phyloP scores from a whole-genome alignment of 306 rosid species.

The Begonia peltatifolia region DNA sequence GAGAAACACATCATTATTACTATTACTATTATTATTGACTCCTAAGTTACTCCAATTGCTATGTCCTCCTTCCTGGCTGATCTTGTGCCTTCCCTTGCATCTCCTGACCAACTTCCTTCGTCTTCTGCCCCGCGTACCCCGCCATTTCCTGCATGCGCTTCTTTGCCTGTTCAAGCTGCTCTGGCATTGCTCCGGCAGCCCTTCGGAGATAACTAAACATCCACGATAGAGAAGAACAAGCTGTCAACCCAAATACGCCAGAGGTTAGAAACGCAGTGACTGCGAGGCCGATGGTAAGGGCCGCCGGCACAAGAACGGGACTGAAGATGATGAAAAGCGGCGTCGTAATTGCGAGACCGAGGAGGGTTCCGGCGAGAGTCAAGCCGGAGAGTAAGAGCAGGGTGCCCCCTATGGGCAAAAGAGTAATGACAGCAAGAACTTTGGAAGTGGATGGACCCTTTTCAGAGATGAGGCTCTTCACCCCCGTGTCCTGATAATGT shows the following conservation, averaged over 20 bases:
- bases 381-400: slow-evolving; percentile 28
- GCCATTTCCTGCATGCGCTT: slow-evolving; percentile 30
- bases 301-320: slow-evolving; percentile 40
- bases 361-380: slow-evolving; percentile 17
- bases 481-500: slow-evolving; percentile 4
- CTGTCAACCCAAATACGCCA: slow-evolving; percentile 26
- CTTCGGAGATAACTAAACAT: slow-evolving; percentile 15
- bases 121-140: slow-evolving; percentile 38
- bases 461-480: not conserved
- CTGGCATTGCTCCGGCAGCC: slow-evolving; percentile 18
- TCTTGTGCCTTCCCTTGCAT: slow-evolving; percentile 30
- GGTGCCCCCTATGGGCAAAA: slow-evolving; percentile 21
- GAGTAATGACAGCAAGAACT: slow-evolving; percentile 12
- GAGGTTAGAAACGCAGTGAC: slow-evolving; percentile 20
- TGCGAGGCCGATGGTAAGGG: slow-evolving; percentile 13
- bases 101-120: slow-evolving; percentile 47
- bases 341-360: slow-evolving; percentile 23
- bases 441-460: slow-evolving; percentile 22
- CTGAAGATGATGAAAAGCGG: slow-evolving; percentile 44
- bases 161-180: slow-evolving; percentile 23
- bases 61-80: slow-evolving; percentile 19
- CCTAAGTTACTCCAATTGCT: not conserved
- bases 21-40: not conserved
- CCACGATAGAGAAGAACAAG: slow-evolving; percentile 37
- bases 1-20: not conserved